phyloP scores from a whole-genome alignment of 768 basidiomycete species.

The Termitomyces sp. region DNA sequence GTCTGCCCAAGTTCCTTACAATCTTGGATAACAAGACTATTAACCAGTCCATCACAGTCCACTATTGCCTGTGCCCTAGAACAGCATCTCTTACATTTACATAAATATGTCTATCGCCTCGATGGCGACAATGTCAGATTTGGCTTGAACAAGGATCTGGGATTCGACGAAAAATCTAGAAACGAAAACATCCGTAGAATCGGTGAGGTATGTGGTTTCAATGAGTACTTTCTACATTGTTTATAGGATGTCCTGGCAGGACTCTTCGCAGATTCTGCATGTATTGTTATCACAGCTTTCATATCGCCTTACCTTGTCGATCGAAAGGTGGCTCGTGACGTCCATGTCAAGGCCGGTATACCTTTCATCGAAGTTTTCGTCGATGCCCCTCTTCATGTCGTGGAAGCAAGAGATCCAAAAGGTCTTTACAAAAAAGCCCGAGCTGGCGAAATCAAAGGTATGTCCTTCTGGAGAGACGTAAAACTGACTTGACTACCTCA shows the following conservation, averaged over 20 bases:
- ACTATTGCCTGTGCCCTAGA: conserved; percentile 97
- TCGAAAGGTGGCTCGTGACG: conserved; percentile 73
- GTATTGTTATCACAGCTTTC: conserved; percentile 90
- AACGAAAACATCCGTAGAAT: conserved; percentile 97
- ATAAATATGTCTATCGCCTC: conserved; percentile 84
- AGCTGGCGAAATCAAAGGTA: conserved; percentile 94
- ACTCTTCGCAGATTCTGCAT: conserved; percentile 86
- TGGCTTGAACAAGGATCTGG: conserved; percentile 95
- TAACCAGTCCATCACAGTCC: conserved; percentile 48
- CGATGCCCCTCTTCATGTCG: conserved; percentile 85
- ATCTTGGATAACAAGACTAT: background rate
- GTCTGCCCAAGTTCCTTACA: conserved; percentile 32
- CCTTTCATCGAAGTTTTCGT: conserved; percentile 94
- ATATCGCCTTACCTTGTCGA: conserved; percentile 97
- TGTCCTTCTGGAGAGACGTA: conserved; percentile 6
- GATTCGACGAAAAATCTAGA: conserved; percentile 88
- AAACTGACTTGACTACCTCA: background rate
- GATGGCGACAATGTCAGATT: conserved; percentile 97
- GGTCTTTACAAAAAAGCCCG: conserved; percentile 97
- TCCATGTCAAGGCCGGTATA: conserved; percentile 71
- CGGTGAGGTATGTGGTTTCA: conserved; percentile 72
- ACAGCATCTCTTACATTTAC: conserved; percentile 86
- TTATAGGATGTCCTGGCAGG: conserved; percentile 41
- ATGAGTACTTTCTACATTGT: background rate
- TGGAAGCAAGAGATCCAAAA: conserved; percentile 94